Evolutionary conservation across 75 land plant species (phyloP).

Genomic region (Sequoia sempervirens): DNA sequence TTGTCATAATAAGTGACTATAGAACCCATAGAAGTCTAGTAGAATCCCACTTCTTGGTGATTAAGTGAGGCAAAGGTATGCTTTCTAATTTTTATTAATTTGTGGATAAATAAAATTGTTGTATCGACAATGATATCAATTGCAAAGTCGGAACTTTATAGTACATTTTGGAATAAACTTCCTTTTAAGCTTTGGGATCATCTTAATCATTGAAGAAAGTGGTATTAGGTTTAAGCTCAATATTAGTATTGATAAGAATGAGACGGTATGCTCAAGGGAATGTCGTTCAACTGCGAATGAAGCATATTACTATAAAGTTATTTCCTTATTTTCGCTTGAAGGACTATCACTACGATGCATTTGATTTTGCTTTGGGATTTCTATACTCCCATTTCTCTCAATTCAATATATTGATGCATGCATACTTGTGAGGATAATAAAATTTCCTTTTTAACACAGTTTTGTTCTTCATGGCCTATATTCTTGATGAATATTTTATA

Average conservation of each 20-base stretch:
- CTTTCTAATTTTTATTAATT: too few species aligned
- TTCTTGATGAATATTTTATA: background rate
- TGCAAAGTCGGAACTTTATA: background rate
- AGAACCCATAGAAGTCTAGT: background rate
- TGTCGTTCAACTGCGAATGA: background rate
- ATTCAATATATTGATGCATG: background rate
- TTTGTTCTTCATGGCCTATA: background rate
- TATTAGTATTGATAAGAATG: background rate
- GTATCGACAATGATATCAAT: background rate
- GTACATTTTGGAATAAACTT: background rate
- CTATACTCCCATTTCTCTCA: background rate
- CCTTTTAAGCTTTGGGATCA: background rate
- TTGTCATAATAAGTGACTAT: background rate
- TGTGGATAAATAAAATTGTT: background rate
- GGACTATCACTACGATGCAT: background rate
- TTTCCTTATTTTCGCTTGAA: background rate
- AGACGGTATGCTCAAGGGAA: background rate
- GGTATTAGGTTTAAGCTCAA: background rate
- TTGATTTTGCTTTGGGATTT: background rate
- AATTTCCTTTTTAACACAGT: background rate
- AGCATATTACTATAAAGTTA: background rate
- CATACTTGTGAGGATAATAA: background rate
- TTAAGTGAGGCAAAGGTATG: background rate
- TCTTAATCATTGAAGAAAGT: too few species aligned
- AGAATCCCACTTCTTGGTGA: background rate